Base-by-base conservation (phyloP, 177 flowering plant species). In the Vitis hybrid region DNA sequence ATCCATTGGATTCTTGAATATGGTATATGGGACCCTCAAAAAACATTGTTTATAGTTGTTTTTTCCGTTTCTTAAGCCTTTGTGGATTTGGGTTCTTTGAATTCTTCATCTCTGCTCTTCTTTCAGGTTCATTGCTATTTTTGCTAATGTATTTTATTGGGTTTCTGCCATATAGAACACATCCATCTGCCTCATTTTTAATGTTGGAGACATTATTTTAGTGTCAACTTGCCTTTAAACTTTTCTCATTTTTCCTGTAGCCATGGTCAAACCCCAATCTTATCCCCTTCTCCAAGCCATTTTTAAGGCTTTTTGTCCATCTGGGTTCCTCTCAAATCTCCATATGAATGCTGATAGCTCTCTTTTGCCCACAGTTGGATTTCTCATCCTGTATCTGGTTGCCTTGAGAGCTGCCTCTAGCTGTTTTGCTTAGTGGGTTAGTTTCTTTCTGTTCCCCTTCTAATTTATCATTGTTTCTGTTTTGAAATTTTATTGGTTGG, bases 261-360 rank as follows among this genome's bases (percentile, higher is more conserved):
- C 55, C 9, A 56, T 62, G 69, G 76, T 74, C 81, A 75, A 78
- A 63, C 30, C 63, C 62, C 50, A 26, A 18, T 2, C 52, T 58
- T 65, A 17, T 5, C 71, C 60, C 64, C 57, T 62, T 72, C 70
- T 50, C 56, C 58, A 26, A 62, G 48, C 21, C 21, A 54, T 2
- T 51, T 19, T 21, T 51, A 50, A 66, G 62, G 61, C 48, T 76
- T 19, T 73, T 72, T 64, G 7, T 71, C 48, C 69, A 68, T 74
- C 72, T 76, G 75, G 79, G 69, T 75, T 18, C 72, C 66, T 66
- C 21, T 57, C 62, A 21, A 65, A 69, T 81, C 64, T 23, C 66
- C 69, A 59, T 45, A 21, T 71, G 62, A 26, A 11, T 56, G 61
- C 55, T 58, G 59, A 48, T 59, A 23, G 65, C 70, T 70, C 73